Evolutionary conservation across 306 rosid species (phyloP).

Genomic region (Pachyrhizus erosus): DNA sequence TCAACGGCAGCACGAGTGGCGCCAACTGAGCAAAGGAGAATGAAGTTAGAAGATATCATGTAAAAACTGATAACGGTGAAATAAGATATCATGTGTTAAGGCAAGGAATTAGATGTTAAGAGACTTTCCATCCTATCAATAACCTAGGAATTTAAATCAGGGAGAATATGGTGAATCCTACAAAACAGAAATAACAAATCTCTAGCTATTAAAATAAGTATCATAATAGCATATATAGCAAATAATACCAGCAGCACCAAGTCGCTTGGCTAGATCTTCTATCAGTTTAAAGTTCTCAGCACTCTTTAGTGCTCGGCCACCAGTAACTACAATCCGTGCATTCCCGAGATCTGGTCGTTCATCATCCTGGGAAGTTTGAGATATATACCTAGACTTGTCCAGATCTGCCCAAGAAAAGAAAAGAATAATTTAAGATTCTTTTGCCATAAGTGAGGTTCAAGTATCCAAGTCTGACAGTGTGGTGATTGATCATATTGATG

Average conservation of each 20-base stretch:
- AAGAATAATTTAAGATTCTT: conserved; percentile 8
- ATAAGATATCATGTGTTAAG: neutral
- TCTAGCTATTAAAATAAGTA: conserved; percentile 8
- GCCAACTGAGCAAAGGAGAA: conserved; percentile 69
- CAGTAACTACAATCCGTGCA: conserved; percentile 81
- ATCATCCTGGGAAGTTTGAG: conserved; percentile 71
- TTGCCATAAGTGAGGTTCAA: conserved; percentile 23
- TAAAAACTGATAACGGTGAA: conserved; percentile 18
- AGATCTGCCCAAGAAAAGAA: conserved; percentile 56
- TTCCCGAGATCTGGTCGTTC: conserved; percentile 94
- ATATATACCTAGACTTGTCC: conserved; percentile 71
- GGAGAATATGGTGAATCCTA: neutral
- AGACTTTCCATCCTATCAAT: conserved; percentile 10
- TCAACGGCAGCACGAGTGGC: conserved; percentile 99
- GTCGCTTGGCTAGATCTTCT: conserved; percentile 86
- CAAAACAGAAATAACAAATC: conserved; percentile 8
- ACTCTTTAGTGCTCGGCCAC: conserved; percentile 90
- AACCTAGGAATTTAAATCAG: conserved; percentile 25
- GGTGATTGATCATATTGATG: conserved; percentile 16
- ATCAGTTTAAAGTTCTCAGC: conserved; percentile 93
- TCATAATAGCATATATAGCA: conserved; percentile 31
- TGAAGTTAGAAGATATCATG: conserved; percentile 33
- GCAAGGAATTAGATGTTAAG: neutral
- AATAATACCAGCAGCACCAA: conserved; percentile 90
- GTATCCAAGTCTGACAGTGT: conserved; percentile 5